These are phyloP conservation scores for Colletotrichum tanaceti DNA, from an alignment of 2,329 filamentous ascomycete genomes.

Conservation along the genomic window DNA sequence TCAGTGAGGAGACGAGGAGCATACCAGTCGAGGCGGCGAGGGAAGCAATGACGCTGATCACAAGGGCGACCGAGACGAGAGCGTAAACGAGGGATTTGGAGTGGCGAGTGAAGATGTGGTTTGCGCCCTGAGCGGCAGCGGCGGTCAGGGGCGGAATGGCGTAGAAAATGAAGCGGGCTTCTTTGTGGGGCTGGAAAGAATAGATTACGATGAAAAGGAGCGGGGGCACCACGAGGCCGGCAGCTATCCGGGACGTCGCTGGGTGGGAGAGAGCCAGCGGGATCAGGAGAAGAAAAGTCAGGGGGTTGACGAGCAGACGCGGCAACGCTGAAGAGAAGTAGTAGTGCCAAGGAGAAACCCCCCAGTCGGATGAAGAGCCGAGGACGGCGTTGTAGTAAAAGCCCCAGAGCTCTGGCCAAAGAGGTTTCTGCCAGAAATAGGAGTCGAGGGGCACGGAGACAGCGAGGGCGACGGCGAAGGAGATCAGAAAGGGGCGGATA, in stretches of 20 bases:
- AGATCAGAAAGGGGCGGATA: slow-evolving; percentile 72
- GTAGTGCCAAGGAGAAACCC: slow-evolving; percentile 84
- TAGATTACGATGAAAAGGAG: slow-evolving; percentile 82
- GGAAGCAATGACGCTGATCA: slow-evolving; percentile 69
- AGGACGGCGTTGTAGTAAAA: slow-evolving; percentile 93
- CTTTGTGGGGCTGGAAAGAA: slow-evolving; percentile 93
- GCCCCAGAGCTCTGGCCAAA: slow-evolving; percentile 91
- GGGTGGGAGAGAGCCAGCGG: slow-evolving; percentile 63
- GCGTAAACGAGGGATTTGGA: slow-evolving; percentile 68
- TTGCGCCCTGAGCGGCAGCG: slow-evolving; percentile 78
- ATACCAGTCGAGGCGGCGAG: slow-evolving; percentile 73
- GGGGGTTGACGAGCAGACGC: slow-evolving; percentile 84
- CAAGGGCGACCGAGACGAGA: slow-evolving; percentile 65
- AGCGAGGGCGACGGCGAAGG: slow-evolving; percentile 73
- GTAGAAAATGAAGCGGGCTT: slow-evolving; percentile 95
- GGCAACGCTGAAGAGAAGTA: slow-evolving; percentile 88
- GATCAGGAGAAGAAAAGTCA: slow-evolving; percentile 68
- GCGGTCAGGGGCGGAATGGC: slow-evolving; percentile 83
- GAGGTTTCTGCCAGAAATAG: slow-evolving; percentile 88
- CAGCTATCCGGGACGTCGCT: slow-evolving; percentile 56
- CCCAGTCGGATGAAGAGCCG: slow-evolving; percentile 88
- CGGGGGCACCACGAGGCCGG: slow-evolving; percentile 71
- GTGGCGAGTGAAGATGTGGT: slow-evolving; percentile 75
- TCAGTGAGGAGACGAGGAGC: slow-evolving; percentile 84
- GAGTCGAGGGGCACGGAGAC: slow-evolving; percentile 84